A percentile compares a stretch with the other conserved stretches of the same genome.
Evolutionary conservation across 257 asterid genomes (phyloP).

Genomic region (Cordia subcordata): DNA sequence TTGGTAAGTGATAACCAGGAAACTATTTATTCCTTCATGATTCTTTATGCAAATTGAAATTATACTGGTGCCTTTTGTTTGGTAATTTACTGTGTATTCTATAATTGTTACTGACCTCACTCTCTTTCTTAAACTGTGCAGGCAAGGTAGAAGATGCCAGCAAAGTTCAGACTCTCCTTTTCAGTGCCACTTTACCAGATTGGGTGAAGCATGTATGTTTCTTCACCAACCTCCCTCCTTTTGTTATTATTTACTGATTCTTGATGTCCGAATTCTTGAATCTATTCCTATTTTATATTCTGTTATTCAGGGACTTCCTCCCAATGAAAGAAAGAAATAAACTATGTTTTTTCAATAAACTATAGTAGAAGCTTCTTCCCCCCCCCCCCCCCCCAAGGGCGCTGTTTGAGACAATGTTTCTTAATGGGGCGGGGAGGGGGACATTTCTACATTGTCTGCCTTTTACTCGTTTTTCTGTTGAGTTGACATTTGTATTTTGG

Average conservation of each 20-base stretch:
- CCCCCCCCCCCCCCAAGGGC: no score
- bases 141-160: constrained; percentile 84
- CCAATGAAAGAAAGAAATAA: no score
- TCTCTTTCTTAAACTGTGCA: constrained; percentile 14
- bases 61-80: neutral
- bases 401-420: no score
- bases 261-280: no score
- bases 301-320: no score
- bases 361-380: no score
- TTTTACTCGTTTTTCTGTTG: neutral
- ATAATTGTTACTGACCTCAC: neutral
- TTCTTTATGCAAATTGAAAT: neutral
- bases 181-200: constrained; percentile 87
- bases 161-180: constrained; percentile 91
- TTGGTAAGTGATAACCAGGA: constrained; percentile 41
- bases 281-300: no score
- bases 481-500: constrained; percentile 17
- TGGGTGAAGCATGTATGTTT: constrained; percentile 79
- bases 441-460: neutral
- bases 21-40: neutral
- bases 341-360: no score
- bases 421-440: no score
- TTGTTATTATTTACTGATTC: neutral
- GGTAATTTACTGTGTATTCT: neutral
- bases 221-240: neutral